A percentile compares a stretch with the other conserved stretches of the same genome.
Evolutionary conservation across 1,284 basidiomycete species (phyloP).

Genomic region (Cystobasidiaceae sp.): DNA sequence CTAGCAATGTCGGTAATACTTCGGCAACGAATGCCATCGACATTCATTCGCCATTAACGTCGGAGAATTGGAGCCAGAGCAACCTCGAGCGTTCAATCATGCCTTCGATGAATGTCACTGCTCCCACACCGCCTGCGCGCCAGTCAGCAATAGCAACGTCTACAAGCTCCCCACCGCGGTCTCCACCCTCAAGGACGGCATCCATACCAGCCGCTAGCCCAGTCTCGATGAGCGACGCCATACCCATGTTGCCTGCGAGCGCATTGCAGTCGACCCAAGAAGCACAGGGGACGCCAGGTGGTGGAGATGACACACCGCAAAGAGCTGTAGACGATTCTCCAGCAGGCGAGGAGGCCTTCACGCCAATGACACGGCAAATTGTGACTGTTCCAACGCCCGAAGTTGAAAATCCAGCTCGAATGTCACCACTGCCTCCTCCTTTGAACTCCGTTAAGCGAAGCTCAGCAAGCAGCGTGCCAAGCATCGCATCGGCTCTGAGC

Average conservation of each 20-base stretch:
- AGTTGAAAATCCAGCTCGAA: background rate
- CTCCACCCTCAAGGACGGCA: background rate
- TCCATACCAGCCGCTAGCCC: background rate
- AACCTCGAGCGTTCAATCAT: slow-evolving; percentile 9
- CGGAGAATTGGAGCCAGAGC: slow-evolving; percentile 19
- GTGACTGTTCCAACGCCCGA: slow-evolving; percentile 9
- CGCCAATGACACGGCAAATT: slow-evolving; percentile 13
- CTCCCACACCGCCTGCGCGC: slow-evolving; percentile 9
- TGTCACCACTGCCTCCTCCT: background rate
- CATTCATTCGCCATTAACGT: slow-evolving; percentile 1
- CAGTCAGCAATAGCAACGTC: background rate
- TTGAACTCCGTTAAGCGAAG: background rate
- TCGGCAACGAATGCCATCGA: slow-evolving; percentile 20
- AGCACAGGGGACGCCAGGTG: background rate
- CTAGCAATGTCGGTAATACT: background rate
- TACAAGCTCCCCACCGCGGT: background rate
- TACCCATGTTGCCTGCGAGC: too few species aligned
- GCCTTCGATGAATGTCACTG: slow-evolving; percentile 17
- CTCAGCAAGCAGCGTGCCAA: background rate
- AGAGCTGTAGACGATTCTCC: slow-evolving; percentile 3
- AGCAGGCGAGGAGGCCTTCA: slow-evolving; percentile 25
- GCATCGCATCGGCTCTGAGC: background rate
- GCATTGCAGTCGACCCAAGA: too few species aligned
- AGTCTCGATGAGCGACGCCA: too few species aligned
- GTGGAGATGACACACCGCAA: background rate